phyloP scores from a whole-genome alignment of 2,329 filamentous ascomycete genomes.

The Leptographium procerum region DNA sequence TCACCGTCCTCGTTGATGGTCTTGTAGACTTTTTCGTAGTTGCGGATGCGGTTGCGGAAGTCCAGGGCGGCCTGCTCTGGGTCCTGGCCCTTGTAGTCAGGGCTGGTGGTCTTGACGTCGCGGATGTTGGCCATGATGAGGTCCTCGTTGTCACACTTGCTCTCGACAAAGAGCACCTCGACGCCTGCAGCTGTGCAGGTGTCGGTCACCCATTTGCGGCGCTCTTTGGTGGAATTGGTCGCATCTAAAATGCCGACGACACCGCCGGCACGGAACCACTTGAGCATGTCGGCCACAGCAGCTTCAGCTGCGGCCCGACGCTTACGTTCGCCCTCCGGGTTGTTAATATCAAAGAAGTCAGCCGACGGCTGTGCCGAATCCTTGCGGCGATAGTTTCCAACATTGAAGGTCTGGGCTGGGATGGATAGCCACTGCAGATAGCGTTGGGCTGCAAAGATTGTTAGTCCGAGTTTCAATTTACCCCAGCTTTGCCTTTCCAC shows the following conservation, averaged over 20 bases:
- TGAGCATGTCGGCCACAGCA: conserved; percentile 84
- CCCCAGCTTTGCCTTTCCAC: background rate
- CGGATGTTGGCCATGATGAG: conserved; percentile 97
- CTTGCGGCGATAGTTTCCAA: conserved; percentile 86
- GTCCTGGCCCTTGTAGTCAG: conserved; percentile 89
- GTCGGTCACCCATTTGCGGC: conserved; percentile 84
- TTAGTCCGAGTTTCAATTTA: background rate
- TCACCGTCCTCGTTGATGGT: conserved; percentile 73
- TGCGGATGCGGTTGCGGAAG: conserved; percentile 86
- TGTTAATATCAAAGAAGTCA: conserved; percentile 89
- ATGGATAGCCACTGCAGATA: conserved; percentile 97
- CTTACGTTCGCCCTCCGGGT: conserved; percentile 80
- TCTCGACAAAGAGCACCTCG: conserved; percentile 92
- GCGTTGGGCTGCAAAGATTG: conserved; percentile 57
- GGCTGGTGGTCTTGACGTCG: conserved; percentile 92
- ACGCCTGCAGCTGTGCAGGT: conserved; percentile 64
- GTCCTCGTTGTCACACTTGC: conserved; percentile 89
- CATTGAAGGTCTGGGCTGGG: conserved; percentile 89
- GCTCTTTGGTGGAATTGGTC: conserved; percentile 86
- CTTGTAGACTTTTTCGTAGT: conserved; percentile 96
- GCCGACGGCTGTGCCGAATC: conserved; percentile 83
- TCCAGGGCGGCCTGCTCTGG: conserved; percentile 83
- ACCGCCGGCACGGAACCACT: conserved; percentile 82
- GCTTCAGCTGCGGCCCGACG: conserved; percentile 82
- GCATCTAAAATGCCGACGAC: conserved; percentile 91